phyloP scores from a whole-genome alignment of 306 rosid species.

The Vigna reflexopilosa region DNA sequence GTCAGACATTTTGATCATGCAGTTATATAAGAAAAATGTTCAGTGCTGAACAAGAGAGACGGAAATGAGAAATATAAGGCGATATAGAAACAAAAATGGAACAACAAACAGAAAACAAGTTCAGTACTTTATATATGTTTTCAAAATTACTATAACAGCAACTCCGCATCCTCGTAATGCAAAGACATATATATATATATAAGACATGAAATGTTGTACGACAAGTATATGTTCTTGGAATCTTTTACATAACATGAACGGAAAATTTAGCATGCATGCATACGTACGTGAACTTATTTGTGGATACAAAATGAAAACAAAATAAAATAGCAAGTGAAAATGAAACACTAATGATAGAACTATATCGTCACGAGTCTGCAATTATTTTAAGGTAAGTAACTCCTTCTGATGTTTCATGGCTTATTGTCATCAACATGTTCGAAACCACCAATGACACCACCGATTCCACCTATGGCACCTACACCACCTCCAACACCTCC shows the following conservation, averaged over 20 bases:
- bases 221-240: neutral
- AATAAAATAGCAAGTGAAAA: neutral
- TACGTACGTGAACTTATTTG: constrained; percentile 4
- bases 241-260: constrained; percentile 18
- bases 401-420: constrained; percentile 38
- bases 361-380: neutral
- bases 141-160: too few species aligned
- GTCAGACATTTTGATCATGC: too few species aligned
- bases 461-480: constrained; percentile 43
- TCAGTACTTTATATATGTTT: too few species aligned
- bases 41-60: too few species aligned
- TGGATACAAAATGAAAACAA: neutral
- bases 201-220: neutral
- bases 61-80: too few species aligned
- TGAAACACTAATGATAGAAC: neutral
- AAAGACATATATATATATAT: too few species aligned
- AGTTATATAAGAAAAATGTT: too few species aligned
- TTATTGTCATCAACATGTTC: constrained; percentile 20
- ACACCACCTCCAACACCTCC: constrained; percentile 20
- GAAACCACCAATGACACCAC: constrained; percentile 26
- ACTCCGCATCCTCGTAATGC: too few species aligned
- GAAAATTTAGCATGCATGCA: neutral
- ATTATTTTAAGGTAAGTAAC: neutral
- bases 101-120: too few species aligned
- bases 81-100: too few species aligned